Conservation (phyloP, 140 eudicot genomes). For the Bidens hawaiensis region DNA sequence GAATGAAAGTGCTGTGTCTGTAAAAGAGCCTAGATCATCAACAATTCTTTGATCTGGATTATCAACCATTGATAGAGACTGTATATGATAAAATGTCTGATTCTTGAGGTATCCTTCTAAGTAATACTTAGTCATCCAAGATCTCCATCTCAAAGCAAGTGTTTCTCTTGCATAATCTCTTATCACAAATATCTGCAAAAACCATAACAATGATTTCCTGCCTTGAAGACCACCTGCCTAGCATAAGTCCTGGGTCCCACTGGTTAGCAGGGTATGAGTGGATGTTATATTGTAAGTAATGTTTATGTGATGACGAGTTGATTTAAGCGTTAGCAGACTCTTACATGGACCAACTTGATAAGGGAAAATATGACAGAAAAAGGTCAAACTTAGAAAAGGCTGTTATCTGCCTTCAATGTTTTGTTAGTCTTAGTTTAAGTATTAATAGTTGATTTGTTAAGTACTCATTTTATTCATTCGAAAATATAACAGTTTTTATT, state of each 20-base stretch:
- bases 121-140: slow-evolving; percentile 91
- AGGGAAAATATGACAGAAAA: too few species aligned
- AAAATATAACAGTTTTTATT: too few species aligned
- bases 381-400: too few species aligned
- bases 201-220: slow-evolving; percentile 1
- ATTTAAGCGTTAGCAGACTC: too few species aligned
- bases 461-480: too few species aligned
- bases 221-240: background rate
- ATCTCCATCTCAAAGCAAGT: slow-evolving; percentile 89
- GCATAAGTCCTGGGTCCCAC: background rate
- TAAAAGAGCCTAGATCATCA: slow-evolving; percentile 89
- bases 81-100: slow-evolving; percentile 78
- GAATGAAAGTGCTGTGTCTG: slow-evolving; percentile 85
- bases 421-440: too few species aligned
- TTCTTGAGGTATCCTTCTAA: slow-evolving; percentile 86
- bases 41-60: slow-evolving; percentile 98
- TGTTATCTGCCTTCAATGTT: too few species aligned
- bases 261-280: too few species aligned
- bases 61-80: slow-evolving; percentile 82
- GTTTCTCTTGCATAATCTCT: slow-evolving; percentile 93
- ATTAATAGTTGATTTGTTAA: too few species aligned
- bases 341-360: too few species aligned
- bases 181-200: slow-evolving; percentile 71
- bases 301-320: too few species aligned
- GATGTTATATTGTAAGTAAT: too few species aligned